A percentile compares a stretch with the other conserved stretches of the same genome.
Evolutionary conservation across 2,329 filamentous ascomycete species (phyloP).

Genomic region (Ophiocordyceps sinensis): DNA sequence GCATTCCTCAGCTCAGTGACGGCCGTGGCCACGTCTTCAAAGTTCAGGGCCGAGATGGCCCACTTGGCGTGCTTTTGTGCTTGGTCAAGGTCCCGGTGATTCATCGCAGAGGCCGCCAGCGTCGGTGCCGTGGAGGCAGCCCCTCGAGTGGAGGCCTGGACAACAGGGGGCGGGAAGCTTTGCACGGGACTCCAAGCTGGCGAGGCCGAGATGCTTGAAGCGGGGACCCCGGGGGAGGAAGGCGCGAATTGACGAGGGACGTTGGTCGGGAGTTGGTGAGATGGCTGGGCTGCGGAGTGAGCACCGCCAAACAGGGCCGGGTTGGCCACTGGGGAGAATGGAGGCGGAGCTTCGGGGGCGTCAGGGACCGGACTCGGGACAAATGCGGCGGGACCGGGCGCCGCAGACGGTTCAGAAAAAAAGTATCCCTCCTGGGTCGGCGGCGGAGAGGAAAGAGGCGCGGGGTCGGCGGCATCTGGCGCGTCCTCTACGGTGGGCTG

Average conservation of each 20-base stretch:
- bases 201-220: neutral
- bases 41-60: slow-evolving; percentile 93
- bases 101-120: slow-evolving; percentile 5
- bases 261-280: neutral
- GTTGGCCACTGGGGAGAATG: neutral
- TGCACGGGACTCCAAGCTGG: neutral
- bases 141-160: neutral
- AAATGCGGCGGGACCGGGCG: slow-evolving; percentile 12
- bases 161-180: no score
- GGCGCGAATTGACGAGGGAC: neutral
- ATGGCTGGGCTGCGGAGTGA: neutral
- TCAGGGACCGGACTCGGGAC: slow-evolving; percentile 19
- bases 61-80: slow-evolving; percentile 95
- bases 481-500: slow-evolving; percentile 38
- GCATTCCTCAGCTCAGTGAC: slow-evolving; percentile 72
- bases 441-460: slow-evolving; percentile 10
- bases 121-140: slow-evolving; percentile 4
- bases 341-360: slow-evolving; percentile 3
- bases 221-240: neutral
- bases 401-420: slow-evolving; percentile 8
- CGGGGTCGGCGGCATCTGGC: slow-evolving; percentile 26
- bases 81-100: slow-evolving; percentile 48
- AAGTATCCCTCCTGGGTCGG: slow-evolving; percentile 18
- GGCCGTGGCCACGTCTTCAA: slow-evolving; percentile 86
- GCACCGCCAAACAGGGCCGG: neutral